phyloP scores from a whole-genome alignment of 78 protist genomes.

The Emiliania huxleyi region DNA sequence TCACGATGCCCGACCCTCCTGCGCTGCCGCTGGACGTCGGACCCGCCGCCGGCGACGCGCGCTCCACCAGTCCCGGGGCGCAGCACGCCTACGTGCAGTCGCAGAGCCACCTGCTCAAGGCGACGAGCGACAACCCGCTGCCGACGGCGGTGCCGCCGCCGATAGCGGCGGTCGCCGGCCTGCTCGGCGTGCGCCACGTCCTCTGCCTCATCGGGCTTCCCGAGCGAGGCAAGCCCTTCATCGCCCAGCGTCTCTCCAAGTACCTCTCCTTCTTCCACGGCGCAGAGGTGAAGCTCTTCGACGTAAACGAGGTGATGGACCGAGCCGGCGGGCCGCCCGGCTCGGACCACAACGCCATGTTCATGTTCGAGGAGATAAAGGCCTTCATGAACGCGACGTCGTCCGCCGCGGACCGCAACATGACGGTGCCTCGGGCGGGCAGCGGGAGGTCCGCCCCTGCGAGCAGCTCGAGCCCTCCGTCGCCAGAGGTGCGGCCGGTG shows the following conservation, averaged over 20 bases:
- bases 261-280: conserved; percentile 27
- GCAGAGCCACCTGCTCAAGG: background rate
- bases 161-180: background rate
- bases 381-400: background rate
- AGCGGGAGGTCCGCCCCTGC: background rate
- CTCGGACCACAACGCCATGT: background rate
- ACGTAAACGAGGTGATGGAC: background rate
- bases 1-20: no score
- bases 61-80: no score
- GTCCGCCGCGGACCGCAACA: background rate
- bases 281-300: background rate
- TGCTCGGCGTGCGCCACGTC: background rate
- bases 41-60: no score
- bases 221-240: background rate
- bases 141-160: conserved; percentile 23
- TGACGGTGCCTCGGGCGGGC: background rate
- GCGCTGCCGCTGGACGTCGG: no score
- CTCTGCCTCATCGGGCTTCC: conserved; percentile 1
- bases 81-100: background rate
- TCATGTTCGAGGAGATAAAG: background rate
- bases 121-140: background rate
- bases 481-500: no score
- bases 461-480: no score
- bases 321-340: background rate
- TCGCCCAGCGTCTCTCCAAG: background rate